Evolutionary conservation across 2,329 filamentous ascomycete genomes (phyloP).

Genomic region (Fusarium ramigenum): DNA sequence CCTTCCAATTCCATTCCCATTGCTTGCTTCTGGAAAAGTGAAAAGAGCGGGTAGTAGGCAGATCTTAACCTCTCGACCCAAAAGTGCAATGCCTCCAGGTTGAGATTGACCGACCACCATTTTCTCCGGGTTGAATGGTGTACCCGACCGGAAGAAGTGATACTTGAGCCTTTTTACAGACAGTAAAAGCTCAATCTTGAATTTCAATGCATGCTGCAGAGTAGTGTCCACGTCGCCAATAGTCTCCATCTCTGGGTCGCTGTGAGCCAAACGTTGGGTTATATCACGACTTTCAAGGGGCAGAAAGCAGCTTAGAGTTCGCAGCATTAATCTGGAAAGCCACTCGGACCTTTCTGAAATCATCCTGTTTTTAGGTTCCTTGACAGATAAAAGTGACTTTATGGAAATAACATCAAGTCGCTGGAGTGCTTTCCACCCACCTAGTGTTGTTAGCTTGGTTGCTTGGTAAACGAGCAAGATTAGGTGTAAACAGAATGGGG

Average conservation of each 20-base stretch:
- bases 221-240: rapidly evolving
- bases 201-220: rapidly evolving
- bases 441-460: rapidly evolving
- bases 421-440: rapidly evolving
- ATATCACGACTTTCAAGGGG: rapidly evolving
- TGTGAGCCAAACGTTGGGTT: rapidly evolving
- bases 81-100: neutral
- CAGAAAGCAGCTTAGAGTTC: neutral
- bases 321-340: neutral
- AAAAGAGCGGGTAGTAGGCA: neutral
- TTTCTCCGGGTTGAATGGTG: rapidly evolving
- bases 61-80: neutral
- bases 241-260: rapidly evolving
- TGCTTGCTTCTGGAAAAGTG: rapidly evolving
- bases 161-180: rapidly evolving
- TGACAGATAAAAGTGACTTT: rapidly evolving
- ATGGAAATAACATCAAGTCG: rapidly evolving
- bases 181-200: neutral
- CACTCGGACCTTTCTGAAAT: rapidly evolving
- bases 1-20: rapidly evolving
- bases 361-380: rapidly evolving
- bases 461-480: rapidly evolving
- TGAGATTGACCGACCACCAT: neutral
- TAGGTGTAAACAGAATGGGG: rapidly evolving
- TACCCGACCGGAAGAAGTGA: rapidly evolving